phyloP scores from a whole-genome alignment of 2,329 filamentous ascomycete genomes.

The Ramularia endophylla region DNA sequence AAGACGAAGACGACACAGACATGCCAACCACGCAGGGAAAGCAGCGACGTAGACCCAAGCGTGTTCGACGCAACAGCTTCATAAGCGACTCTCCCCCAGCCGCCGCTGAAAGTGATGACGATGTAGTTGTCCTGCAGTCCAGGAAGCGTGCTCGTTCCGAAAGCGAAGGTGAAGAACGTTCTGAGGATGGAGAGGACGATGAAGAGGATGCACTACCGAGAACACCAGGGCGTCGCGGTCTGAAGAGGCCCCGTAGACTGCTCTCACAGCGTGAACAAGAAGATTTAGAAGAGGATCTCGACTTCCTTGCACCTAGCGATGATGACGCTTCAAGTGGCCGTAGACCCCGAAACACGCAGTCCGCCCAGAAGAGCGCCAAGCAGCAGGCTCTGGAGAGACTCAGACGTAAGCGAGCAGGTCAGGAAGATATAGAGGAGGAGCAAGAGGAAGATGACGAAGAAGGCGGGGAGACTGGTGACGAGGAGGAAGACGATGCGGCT shows the following conservation, averaged over 20 bases:
- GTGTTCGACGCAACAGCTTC: slow-evolving; percentile 19
- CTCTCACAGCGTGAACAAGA: slow-evolving; percentile 32
- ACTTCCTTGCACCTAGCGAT: slow-evolving; percentile 35
- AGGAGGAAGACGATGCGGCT: slow-evolving; percentile 24
- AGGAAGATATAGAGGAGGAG: slow-evolving; percentile 19
- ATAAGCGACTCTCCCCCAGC: slow-evolving; percentile 18
- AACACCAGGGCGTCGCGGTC: slow-evolving; percentile 21
- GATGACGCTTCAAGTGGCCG: slow-evolving; percentile 22
- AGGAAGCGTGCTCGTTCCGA: slow-evolving; percentile 13
- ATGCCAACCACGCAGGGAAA: slow-evolving; percentile 27
- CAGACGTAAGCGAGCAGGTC: slow-evolving; percentile 36
- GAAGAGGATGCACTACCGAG: slow-evolving; percentile 13
- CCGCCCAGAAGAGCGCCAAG: slow-evolving; percentile 31
- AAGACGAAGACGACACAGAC: slow-evolving; percentile 25
- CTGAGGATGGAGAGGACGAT: slow-evolving; percentile 21
- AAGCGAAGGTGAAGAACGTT: slow-evolving; percentile 13
- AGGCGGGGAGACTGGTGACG: slow-evolving; percentile 24
- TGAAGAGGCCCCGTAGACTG: slow-evolving; percentile 17
- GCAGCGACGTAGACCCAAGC: slow-evolving; percentile 16
- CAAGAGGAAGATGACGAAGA: slow-evolving; percentile 19
- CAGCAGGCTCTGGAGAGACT: slow-evolving; percentile 39
- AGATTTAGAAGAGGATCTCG: slow-evolving; percentile 42
- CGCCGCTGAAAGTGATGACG: slow-evolving; percentile 26
- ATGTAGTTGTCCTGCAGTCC: slow-evolving; percentile 20
- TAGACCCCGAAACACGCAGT: slow-evolving; percentile 24